These are phyloP conservation scores for Thalassiosira profunda DNA, from an alignment of 108 stramenopile genomes.

Conservation along the genomic window DNA sequence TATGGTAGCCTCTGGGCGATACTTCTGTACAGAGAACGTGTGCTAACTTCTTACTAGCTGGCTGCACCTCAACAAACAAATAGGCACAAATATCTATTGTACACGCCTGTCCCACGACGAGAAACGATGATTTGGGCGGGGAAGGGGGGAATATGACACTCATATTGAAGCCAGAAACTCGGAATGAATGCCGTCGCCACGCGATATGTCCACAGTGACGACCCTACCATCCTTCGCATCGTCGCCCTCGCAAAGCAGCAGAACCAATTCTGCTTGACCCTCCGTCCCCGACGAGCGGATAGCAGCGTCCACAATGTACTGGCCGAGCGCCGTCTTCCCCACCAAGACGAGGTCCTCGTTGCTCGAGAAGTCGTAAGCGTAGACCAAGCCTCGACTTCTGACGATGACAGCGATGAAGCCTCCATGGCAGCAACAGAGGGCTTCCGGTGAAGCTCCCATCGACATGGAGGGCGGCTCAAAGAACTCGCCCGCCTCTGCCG, in stretches of 20 bases:
- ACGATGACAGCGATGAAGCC: slow-evolving; percentile 73
- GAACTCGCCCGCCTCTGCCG: slow-evolving; percentile 29
- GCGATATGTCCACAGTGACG: slow-evolving; percentile 50
- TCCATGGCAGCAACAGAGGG: slow-evolving; percentile 67
- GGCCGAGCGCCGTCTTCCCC: slow-evolving; percentile 61
- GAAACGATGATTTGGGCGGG: too few species aligned
- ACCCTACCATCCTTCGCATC: slow-evolving; percentile 81
- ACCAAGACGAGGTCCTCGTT: slow-evolving; percentile 66
- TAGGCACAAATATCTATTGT: too few species aligned
- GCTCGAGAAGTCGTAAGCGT: slow-evolving; percentile 67
- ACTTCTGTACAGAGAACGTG: too few species aligned
- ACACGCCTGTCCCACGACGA: too few species aligned
- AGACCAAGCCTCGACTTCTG: slow-evolving; percentile 70
- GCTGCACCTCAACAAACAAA: too few species aligned
- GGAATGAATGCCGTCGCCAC: slow-evolving; percentile 5
- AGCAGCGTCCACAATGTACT: slow-evolving; percentile 86
- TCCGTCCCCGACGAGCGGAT: slow-evolving; percentile 68
- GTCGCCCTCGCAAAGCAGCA: slow-evolving; percentile 68
- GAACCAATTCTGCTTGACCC: slow-evolving; percentile 74
- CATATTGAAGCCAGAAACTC: too few species aligned
- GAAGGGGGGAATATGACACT: too few species aligned
- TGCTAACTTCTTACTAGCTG: too few species aligned
- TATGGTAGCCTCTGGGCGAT: too few species aligned
- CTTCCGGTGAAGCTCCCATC: slow-evolving; percentile 85
- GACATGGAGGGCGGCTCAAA: slow-evolving; percentile 76